Evolutionary conservation across 441 rosid species (phyloP).

Genomic region (Pelargonium cotyledonis): DNA sequence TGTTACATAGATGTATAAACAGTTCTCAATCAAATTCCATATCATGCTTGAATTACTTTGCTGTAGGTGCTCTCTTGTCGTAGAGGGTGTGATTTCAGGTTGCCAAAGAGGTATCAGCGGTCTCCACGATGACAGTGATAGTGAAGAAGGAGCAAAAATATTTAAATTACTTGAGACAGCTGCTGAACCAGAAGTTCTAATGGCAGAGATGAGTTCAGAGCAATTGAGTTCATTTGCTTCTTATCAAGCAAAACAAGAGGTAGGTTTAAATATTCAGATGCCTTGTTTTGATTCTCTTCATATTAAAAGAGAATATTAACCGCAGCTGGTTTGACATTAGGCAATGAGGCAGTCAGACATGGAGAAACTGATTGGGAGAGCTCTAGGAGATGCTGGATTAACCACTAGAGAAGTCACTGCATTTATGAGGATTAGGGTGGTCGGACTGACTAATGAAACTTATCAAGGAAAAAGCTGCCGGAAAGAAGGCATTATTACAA

Average conservation of each 20-base stretch:
- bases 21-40: neutral
- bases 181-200: conserved; percentile 85
- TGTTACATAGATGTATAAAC: neutral
- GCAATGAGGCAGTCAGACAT: conserved; percentile 48
- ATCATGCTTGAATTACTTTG: conserved; percentile 13
- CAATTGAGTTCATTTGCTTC: conserved; percentile 62
- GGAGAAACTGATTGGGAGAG: conserved; percentile 62
- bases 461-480: conserved; percentile 30
- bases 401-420: conserved; percentile 74
- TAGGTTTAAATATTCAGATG: conserved; percentile 24
- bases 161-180: conserved; percentile 64
- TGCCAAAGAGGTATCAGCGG: conserved; percentile 42
- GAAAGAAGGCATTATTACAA: conserved; percentile 73
- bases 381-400: conserved; percentile 65
- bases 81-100: conserved; percentile 65
- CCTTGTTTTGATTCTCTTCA: conserved; percentile 13
- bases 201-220: conserved; percentile 94
- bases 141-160: conserved; percentile 82
- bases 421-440: conserved; percentile 82
- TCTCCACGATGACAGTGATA: conserved; percentile 41
- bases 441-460: conserved; percentile 48
- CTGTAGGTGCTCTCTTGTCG: conserved; percentile 56
- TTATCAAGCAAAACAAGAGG: conserved; percentile 75
- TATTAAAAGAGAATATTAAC: conserved; percentile 23
- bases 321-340: conserved; percentile 33